A percentile compares a stretch with the other conserved stretches of the same genome.
Evolutionary conservation across 1,139 yeast genomes (phyloP).

Genomic region (Blastobotrys petasosporus): DNA sequence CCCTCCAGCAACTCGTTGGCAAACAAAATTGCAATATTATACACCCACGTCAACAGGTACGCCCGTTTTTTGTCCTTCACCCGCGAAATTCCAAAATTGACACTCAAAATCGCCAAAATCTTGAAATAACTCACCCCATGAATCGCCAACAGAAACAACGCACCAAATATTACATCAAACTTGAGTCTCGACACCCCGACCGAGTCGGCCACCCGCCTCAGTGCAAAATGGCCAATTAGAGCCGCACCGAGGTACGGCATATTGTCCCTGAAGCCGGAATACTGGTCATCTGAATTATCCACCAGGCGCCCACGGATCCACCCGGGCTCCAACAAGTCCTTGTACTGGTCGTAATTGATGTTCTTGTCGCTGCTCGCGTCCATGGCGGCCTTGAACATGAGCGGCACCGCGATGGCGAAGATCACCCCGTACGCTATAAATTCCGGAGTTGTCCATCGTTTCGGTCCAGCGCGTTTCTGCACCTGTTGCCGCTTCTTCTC

Average conservation of each 20-base stretch:
- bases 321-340: slow-evolving; percentile 69
- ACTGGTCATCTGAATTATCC: slow-evolving; percentile 84
- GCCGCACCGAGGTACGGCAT: slow-evolving; percentile 56
- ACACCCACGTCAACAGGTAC: slow-evolving; percentile 53
- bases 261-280: slow-evolving; percentile 79
- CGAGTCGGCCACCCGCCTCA: slow-evolving; percentile 32
- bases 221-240: slow-evolving; percentile 46
- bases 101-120: slow-evolving; percentile 50
- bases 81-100: slow-evolving; percentile 53
- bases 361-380: slow-evolving; percentile 64
- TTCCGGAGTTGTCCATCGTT: slow-evolving; percentile 73
- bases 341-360: slow-evolving; percentile 64
- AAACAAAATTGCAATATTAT: slow-evolving; percentile 70
- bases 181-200: slow-evolving; percentile 36
- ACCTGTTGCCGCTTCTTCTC: slow-evolving; percentile 39
- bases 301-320: slow-evolving; percentile 36
- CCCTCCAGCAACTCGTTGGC: slow-evolving; percentile 64
- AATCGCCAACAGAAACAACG: slow-evolving; percentile 60
- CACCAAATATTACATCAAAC: slow-evolving; percentile 71
- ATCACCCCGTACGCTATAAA: slow-evolving; percentile 59
- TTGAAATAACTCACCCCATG: slow-evolving; percentile 74
- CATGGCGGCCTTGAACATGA: slow-evolving; percentile 76
- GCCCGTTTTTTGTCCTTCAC: slow-evolving; percentile 27
- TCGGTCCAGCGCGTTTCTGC: slow-evolving; percentile 42
- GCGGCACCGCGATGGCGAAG: slow-evolving; percentile 66